phyloP scores from a whole-genome alignment of 495 filamentous ascomycete species.

The Penicillium odoratum region DNA sequence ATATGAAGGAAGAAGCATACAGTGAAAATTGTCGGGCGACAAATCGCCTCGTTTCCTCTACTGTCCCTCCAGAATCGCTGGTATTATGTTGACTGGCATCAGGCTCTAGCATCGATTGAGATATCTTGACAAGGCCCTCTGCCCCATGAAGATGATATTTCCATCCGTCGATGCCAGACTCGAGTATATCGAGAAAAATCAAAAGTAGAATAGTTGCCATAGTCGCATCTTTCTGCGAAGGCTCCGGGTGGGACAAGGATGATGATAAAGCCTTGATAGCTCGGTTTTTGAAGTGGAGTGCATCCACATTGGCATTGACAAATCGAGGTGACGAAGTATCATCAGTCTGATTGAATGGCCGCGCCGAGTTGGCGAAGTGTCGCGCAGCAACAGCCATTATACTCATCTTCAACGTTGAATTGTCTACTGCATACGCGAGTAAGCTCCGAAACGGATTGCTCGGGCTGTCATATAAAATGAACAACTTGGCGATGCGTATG shows the following conservation, averaged over 20 bases:
- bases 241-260: constrained; percentile 24
- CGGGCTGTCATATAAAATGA: constrained; percentile 52
- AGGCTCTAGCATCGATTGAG: constrained; percentile 5
- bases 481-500: constrained; percentile 51
- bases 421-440: constrained; percentile 43
- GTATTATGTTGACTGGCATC: constrained; percentile 17
- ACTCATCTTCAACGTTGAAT: constrained; percentile 47
- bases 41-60: constrained; percentile 28
- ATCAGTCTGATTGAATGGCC: constrained; percentile 20
- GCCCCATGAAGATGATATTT: constrained; percentile 53
- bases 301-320: constrained; percentile 36
- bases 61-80: not conserved
- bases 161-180: constrained; percentile 55
- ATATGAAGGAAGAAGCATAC: constrained; percentile 11
- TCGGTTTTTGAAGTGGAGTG: constrained; percentile 49
- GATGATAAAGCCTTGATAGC: constrained; percentile 46
- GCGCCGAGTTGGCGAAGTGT: constrained; percentile 44
- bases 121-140: constrained; percentile 37
- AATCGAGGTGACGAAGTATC: constrained; percentile 14
- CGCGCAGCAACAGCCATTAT: constrained; percentile 55
- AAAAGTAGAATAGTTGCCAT: constrained; percentile 55
- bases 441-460: constrained; percentile 56
- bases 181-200: constrained; percentile 57
- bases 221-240: constrained; percentile 34
- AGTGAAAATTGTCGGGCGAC: constrained; percentile 41